These are phyloP conservation scores for Curvularia eragrostidis DNA, from an alignment of 2,329 filamentous ascomycete species.

Conservation along the genomic window DNA sequence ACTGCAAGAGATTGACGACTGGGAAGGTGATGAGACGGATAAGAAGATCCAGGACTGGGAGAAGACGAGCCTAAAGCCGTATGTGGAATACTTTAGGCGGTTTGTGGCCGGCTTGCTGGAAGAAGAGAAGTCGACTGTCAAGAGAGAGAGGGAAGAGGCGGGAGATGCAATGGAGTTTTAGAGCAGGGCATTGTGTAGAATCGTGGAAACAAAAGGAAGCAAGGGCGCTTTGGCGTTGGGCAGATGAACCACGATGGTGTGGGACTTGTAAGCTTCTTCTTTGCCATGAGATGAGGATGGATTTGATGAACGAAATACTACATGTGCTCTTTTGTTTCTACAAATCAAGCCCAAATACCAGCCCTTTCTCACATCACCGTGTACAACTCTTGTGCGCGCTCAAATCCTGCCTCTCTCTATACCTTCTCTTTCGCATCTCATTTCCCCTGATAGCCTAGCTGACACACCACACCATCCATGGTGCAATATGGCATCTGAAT, in stretches of 20 bases:
- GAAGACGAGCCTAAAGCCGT: slow-evolving; percentile 93
- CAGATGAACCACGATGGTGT: neutral
- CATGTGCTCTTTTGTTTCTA: neutral
- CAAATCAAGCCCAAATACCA: neutral
- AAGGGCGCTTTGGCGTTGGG: neutral
- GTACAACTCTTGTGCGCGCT: neutral
- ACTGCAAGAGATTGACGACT: slow-evolving; percentile 84
- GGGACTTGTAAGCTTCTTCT: neutral
- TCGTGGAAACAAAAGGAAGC: neutral
- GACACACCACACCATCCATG: slow-evolving; percentile 59
- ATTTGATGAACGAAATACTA: neutral
- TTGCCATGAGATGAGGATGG: neutral
- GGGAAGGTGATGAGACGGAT: slow-evolving; percentile 60
- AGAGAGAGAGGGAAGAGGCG: slow-evolving; percentile 63
- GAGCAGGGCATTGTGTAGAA: neutral
- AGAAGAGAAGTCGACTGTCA: slow-evolving; percentile 64
- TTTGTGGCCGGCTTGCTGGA: slow-evolving; percentile 82
- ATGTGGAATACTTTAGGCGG: slow-evolving; percentile 84
- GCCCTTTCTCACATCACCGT: neutral
- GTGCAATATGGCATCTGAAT: slow-evolving; percentile 78
- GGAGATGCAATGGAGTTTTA: slow-evolving; percentile 71
- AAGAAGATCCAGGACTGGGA: slow-evolving; percentile 82
- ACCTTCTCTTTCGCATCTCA: neutral
- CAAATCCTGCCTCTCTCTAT: neutral
- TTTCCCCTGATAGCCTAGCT: slow-evolving; percentile 14